Evolutionary conservation across 2,329 filamentous ascomycete genomes (phyloP).

Genomic region (Fusarium protoensiforme): DNA sequence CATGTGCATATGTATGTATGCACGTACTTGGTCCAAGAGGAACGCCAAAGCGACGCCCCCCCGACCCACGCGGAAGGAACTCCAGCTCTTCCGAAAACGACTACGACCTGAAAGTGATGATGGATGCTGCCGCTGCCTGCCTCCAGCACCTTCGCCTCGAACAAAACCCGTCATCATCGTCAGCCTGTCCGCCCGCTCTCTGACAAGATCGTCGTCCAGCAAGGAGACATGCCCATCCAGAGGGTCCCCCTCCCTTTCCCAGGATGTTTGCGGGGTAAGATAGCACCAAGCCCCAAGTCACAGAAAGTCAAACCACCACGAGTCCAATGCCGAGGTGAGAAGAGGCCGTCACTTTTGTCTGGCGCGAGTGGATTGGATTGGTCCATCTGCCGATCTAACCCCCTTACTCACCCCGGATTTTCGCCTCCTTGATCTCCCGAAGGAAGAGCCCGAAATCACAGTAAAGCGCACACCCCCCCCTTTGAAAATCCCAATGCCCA

Average conservation of each 20-base stretch:
- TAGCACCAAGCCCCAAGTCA: neutral
- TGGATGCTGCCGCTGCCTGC: neutral
- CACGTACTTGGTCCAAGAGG: neutral
- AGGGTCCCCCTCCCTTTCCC: slow-evolving; percentile 14
- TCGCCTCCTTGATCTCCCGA: slow-evolving; percentile 4
- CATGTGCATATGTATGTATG: slow-evolving; percentile 6
- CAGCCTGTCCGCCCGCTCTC: slow-evolving; percentile 3
- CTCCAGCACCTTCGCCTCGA: neutral
- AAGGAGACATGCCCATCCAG: neutral
- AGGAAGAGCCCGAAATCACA: neutral
- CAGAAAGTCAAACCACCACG: slow-evolving; percentile 11
- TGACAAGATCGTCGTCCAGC: slow-evolving; percentile 25
- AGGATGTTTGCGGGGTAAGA: slow-evolving; percentile 28
- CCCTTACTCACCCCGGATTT: slow-evolving; percentile 22
- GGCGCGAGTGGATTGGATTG: neutral
- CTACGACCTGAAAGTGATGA: neutral
- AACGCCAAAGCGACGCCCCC: neutral
- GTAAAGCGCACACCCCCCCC: neutral
- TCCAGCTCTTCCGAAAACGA: slow-evolving; percentile 14
- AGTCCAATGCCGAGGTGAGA: slow-evolving; percentile 5
- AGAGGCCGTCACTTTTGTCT: neutral
- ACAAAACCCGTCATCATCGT: slow-evolving; percentile 6
- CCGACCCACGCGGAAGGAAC: slow-evolving; percentile 1
- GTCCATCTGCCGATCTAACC: slow-evolving; percentile 10
- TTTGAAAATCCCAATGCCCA: neutral